phyloP scores from a whole-genome alignment of 495 filamentous ascomycete genomes.

The Corynascus novoguineensis region DNA sequence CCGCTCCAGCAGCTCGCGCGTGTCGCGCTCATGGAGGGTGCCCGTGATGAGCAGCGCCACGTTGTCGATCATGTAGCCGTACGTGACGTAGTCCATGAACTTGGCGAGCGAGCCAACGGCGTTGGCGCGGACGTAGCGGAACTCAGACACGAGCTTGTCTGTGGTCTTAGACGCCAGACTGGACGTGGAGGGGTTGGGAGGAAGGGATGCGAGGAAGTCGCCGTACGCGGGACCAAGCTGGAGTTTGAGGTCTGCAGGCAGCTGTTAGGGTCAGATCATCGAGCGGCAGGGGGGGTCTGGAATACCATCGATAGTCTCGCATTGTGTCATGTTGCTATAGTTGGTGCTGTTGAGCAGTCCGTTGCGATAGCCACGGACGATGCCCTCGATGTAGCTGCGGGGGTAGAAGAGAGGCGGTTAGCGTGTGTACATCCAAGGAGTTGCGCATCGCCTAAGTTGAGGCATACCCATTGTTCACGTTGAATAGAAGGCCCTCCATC shows the following conservation, averaged over 20 bases:
- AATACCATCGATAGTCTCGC: conserved; percentile 93
- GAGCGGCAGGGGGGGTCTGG: neutral
- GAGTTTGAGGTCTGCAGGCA: conserved; percentile 78
- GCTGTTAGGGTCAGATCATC: neutral
- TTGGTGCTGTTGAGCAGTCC: conserved; percentile 81
- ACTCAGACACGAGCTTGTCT: conserved; percentile 96
- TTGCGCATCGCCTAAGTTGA: neutral
- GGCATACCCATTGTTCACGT: conserved; percentile 84
- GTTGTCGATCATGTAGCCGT: conserved; percentile 99
- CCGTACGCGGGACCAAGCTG: conserved; percentile 95
- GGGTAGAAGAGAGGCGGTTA: conserved; percentile 20
- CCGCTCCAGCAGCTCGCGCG: conserved; percentile 86
- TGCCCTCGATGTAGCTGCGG: conserved; percentile 84
- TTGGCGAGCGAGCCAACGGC: conserved; percentile 82
- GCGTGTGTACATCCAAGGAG: conserved; percentile 21
- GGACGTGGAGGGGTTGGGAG: conserved; percentile 95
- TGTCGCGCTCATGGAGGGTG: conserved; percentile 95
- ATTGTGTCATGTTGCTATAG: conserved; percentile 96
- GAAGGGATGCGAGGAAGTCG: conserved; percentile 90
- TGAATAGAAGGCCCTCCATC: conserved; percentile 97
- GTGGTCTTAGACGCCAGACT: conserved; percentile 90
- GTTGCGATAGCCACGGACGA: conserved; percentile 96
- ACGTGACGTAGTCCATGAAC: conserved; percentile 96
- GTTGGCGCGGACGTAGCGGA: conserved; percentile 90
- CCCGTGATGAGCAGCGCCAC: conserved; percentile 97